A percentile compares a stretch with the other conserved stretches of the same genome.
Evolutionary conservation across 768 basidiomycete species (phyloP).

Genomic region (Candolleomyces efflorescens): DNA sequence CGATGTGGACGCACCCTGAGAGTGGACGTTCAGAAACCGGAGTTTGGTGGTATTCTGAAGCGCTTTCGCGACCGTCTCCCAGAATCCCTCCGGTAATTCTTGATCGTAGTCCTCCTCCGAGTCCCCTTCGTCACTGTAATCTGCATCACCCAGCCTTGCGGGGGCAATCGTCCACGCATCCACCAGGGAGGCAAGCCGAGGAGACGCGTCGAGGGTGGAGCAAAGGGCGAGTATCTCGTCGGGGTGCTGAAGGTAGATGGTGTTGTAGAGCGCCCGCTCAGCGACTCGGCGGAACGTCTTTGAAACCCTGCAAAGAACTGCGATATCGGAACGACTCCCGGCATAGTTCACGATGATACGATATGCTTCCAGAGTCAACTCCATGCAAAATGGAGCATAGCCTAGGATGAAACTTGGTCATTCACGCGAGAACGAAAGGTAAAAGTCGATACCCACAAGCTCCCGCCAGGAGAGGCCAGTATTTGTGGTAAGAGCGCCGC

Average conservation of each 20-base stretch:
- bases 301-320: constrained; percentile 54
- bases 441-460: constrained; percentile 21
- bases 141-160: constrained; percentile 23
- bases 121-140: constrained; percentile 21
- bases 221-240: constrained; percentile 41
- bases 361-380: constrained; percentile 55
- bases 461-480: constrained; percentile 18
- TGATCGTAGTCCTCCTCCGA: constrained; percentile 15
- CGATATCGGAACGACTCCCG: constrained; percentile 49
- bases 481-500: constrained; percentile 6
- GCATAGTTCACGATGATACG: constrained; percentile 52
- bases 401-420: constrained; percentile 18
- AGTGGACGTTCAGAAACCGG: constrained; percentile 49
- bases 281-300: constrained; percentile 50
- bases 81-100: constrained; percentile 38
- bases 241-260: constrained; percentile 42
- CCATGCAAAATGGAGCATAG: constrained; percentile 49
- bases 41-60: constrained; percentile 44
- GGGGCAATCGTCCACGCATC: constrained; percentile 50
- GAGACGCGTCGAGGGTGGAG: constrained; percentile 37
- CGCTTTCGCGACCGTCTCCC: constrained; percentile 46
- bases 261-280: constrained; percentile 58
- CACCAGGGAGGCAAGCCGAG: constrained; percentile 49
- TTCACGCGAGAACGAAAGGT: not conserved
- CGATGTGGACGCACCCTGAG: constrained; percentile 32